A percentile compares a stretch with the other conserved stretches of the same genome.
Conservation (phyloP, 306 rosid species). For the Gleditsia sinensis region DNA sequence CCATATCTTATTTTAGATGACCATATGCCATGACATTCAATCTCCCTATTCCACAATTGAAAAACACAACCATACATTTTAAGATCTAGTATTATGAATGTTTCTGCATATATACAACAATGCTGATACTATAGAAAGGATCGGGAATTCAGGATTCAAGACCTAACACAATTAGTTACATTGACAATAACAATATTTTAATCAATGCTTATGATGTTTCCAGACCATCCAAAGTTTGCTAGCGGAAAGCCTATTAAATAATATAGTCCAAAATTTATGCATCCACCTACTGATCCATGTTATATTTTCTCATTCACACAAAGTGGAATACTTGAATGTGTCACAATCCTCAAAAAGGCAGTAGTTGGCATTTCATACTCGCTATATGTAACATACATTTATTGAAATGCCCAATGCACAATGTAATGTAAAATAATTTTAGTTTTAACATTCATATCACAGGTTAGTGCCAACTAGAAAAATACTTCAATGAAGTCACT, state of each 20-base stretch:
- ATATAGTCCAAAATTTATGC: constrained; percentile 1
- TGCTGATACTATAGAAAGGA: neutral
- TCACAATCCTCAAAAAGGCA: neutral
- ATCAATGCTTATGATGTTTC: neutral
- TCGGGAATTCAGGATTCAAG: neutral
- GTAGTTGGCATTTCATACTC: constrained; percentile 4
- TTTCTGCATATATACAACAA: neutral
- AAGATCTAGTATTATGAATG: constrained; percentile 3
- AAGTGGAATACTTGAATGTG: neutral
- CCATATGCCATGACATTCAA: neutral
- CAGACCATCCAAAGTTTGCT: constrained; percentile 2
- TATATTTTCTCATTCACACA: constrained; percentile 6
- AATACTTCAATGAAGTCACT: neutral
- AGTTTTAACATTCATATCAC: neutral
- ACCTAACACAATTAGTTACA: neutral
- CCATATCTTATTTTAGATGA: constrained; percentile 2
- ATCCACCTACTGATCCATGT: constrained; percentile 8
- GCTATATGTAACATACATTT: constrained; percentile 13
- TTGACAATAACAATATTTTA: neutral
- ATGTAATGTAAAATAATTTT: neutral
- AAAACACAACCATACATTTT: constrained; percentile 7
- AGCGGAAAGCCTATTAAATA: neutral
- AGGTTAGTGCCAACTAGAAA: constrained; percentile 18
- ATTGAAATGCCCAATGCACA: constrained; percentile 21
- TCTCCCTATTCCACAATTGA: constrained; percentile 18